These are phyloP conservation scores for Phytopythium mirpurense DNA, from an alignment of 352 stramenopile genomes.

Conservation along the genomic window DNA sequence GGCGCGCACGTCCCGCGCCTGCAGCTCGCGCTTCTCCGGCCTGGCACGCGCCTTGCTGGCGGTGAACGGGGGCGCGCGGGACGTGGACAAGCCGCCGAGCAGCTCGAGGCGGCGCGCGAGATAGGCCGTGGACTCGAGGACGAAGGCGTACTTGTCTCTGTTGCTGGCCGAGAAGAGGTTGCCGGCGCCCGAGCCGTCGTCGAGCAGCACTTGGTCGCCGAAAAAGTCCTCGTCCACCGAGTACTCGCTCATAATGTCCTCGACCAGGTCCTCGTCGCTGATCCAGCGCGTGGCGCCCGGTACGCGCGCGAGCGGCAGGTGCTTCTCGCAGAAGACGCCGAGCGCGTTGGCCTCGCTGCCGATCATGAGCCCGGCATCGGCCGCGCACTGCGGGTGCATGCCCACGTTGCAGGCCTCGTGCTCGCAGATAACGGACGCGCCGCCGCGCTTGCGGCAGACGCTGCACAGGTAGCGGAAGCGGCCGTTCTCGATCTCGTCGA, in stretches of 20 bases:
- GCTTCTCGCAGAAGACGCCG: slow-evolving; percentile 80
- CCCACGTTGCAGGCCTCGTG: slow-evolving; percentile 74
- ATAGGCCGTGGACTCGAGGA: slow-evolving; percentile 72
- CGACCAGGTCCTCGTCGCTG: slow-evolving; percentile 76
- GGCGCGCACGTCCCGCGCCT: slow-evolving; percentile 18
- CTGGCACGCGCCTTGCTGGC: neutral
- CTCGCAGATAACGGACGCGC: slow-evolving; percentile 77
- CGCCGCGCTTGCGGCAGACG: slow-evolving; percentile 75
- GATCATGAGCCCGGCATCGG: slow-evolving; percentile 76
- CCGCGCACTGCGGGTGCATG: slow-evolving; percentile 72
- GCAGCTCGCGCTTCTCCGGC: slow-evolving; percentile 15
- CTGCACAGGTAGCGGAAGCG: slow-evolving; percentile 78
- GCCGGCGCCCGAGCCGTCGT: slow-evolving; percentile 20
- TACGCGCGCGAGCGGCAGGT: slow-evolving; percentile 61
- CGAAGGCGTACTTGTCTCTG: slow-evolving; percentile 53
- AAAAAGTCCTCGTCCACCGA: slow-evolving; percentile 44
- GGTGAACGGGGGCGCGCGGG: neutral
- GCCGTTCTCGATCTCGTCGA: slow-evolving; percentile 81
- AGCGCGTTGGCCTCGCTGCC: slow-evolving; percentile 62
- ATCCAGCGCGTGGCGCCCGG: slow-evolving; percentile 78
- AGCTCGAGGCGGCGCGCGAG: slow-evolving; percentile 44
- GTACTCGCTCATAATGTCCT: slow-evolving; percentile 82
- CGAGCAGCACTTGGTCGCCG: slow-evolving; percentile 17
- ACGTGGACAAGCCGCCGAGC: slow-evolving; percentile 23
- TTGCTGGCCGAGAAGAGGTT: neutral